Base-by-base conservation (phyloP, 2,329 filamentous ascomycete species). In the Dothistroma pini region DNA sequence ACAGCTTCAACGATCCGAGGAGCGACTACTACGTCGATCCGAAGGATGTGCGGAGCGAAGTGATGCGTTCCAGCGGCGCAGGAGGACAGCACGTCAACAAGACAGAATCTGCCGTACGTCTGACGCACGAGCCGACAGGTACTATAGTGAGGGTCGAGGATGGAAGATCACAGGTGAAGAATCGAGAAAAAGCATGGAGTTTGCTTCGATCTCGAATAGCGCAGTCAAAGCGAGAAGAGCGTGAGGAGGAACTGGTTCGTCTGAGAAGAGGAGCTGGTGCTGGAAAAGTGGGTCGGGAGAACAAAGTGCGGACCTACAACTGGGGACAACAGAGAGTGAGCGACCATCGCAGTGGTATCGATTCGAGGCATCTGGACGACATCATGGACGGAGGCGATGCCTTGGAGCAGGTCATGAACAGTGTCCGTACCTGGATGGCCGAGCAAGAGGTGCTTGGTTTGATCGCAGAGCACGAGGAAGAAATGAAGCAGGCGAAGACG, bases 61-160 rank as follows among this genome's bases (percentile, higher is more conserved):
- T 92, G 63, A 96, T 97, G 93, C 85, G 93, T 16, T 92, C 95
- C 0, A 82, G 91, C 51, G 95, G 95, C 62, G 93, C 95, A 0
- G 95, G 95, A 34, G 95, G 95, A 0, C 95, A 99, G 79, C 95
- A 99, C 77, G 95, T 99, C 73, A 99, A 99, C 79, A 97, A 93
- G 75, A 99, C 95, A 0, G 95, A 99, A 78, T 96, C 91, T 32
- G 95, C 95, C 3, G 90, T 99, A 63, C 88, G 95, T 10, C 82
- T 99, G 70, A 97, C 93, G 1, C 95, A 99, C 78, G 77, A 89
- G 7, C 95, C 95, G 1, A 96, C 92, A 0, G 90, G 89, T 50
- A 95, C 87, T 0, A 86, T 90, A 1, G 93, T 97, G 14, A 88
- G 88, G 12, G 96, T 97, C 83, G 95, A 99, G 75, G 95, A 99